These are phyloP conservation scores for Phytophthora idaei DNA, from an alignment of 352 stramenopile species.

Conservation along the genomic window DNA sequence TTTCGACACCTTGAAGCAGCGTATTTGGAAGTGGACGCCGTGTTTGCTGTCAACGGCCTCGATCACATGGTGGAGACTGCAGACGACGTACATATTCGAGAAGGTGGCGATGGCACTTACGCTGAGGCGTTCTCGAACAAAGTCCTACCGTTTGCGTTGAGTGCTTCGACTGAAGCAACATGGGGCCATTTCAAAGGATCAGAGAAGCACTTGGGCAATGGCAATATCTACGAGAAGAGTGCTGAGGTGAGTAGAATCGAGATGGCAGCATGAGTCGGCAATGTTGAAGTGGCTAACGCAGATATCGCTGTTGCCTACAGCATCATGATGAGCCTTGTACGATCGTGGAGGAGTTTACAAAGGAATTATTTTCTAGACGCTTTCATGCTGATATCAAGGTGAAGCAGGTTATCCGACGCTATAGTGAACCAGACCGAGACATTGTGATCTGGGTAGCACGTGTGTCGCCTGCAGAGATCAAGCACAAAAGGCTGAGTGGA, in stretches of 20 bases:
- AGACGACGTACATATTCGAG: conserved; percentile 27
- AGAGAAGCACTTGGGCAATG: conserved; percentile 34
- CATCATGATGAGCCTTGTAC: conserved; percentile 47
- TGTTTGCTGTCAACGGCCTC: conserved; percentile 33
- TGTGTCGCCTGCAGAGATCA: conserved; percentile 58
- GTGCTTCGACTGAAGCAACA: conserved; percentile 9
- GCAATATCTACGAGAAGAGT: conserved; percentile 31
- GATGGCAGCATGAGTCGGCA: conserved; percentile 13
- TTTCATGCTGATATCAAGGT: conserved; percentile 52
- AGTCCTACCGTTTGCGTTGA: conserved; percentile 28
- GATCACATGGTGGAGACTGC: conserved; percentile 15
- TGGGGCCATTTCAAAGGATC: conserved; percentile 38
- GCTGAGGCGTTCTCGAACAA: conserved; percentile 34
- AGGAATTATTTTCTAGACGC: conserved; percentile 38
- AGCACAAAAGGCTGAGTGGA: conserved; percentile 39
- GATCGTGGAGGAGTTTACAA: conserved; percentile 56
- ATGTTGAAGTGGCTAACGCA: too few species aligned
- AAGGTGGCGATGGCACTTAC: conserved; percentile 14
- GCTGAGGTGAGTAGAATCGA: too few species aligned
- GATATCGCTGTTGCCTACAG: background rate
- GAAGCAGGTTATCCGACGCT: conserved; percentile 60
- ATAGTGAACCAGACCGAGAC: conserved; percentile 55
- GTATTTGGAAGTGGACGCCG: conserved; percentile 21
- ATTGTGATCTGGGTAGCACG: conserved; percentile 65
- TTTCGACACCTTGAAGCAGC: too few species aligned